Evolutionary conservation across 139 green algal genomes (phyloP), one percentile per base, ranked within the genome.

Genomic region (Coccomyxa sp.): DNA sequence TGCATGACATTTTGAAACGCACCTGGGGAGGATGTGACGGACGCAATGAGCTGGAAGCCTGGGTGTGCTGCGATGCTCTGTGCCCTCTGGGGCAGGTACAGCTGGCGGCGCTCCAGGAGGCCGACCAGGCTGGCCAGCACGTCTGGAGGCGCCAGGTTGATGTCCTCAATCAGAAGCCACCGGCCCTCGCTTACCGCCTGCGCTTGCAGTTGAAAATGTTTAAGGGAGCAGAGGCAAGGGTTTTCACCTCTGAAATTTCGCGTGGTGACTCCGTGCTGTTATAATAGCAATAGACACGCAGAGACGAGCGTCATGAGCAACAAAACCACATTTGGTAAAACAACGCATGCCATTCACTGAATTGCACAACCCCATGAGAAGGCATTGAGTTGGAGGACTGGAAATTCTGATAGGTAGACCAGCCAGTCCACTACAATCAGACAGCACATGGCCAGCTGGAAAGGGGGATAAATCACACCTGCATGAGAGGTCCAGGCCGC

Each of bases 131-230:
- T 88, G 0, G 96, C 92, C 31, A 99, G 81, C 68, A 98, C 91
- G 73, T 99, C 95, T 2, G 91, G 80, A 0, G 95, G 94, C 1
- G 96, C 96, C 78, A 93, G 79, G 86, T 99, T 93, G 36, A 98
- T 87, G 82, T 98, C 93, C 81, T 99, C 96, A 22, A 99, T 85
- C 35, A 98, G 76, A 76, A 99, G 78, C 96, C 96, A 99, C 8
- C 88, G 80, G 7, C 96, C 96, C 79, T 94, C 77, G 8, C 74
- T 58, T 50, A 97, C 94, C 8, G 94, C 95, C 88, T 88, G 78
- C 38, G 70, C 8, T 33, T 64, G 50, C 50, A 64, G 50, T 64
- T 27, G 44, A 58, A n/a, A n/a, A n/a, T n/a, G n/a, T n/a, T n/a
- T n/a, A n/a, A n/a, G n/a, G n/a, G n/a, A n/a, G n/a, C n/a, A n/a